Percentiles rank a stretch among this genome's conserved stretches.
These are phyloP conservation scores for Clonostachys rhizophaga DNA, from an alignment of 2,329 filamentous ascomycete genomes.

Conservation along the genomic window DNA sequence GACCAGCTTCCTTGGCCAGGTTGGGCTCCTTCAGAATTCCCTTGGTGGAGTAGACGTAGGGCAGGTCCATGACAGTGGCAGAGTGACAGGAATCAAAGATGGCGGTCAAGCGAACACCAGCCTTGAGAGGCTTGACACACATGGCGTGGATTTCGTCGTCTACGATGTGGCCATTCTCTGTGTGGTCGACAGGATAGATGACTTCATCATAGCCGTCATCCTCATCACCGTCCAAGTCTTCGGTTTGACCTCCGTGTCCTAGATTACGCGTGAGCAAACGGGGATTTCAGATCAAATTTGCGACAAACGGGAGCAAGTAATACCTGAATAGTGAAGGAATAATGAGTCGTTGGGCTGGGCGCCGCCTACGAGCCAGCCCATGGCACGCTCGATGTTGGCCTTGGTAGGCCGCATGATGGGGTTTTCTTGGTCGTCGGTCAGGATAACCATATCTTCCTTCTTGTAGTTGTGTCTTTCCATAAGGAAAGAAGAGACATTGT, in stretches of 20 bases:
- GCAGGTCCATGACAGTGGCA: conserved; percentile 71
- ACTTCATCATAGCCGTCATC: conserved; percentile 75
- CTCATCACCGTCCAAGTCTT: conserved; percentile 70
- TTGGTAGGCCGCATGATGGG: conserved; percentile 70
- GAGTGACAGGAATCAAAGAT: conserved; percentile 83
- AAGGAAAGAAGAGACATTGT: conserved; percentile 70
- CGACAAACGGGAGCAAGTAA: conserved; percentile 5
- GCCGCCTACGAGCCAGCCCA: conserved; percentile 70
- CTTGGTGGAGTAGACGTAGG: conserved; percentile 77
- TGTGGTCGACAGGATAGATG: conserved; percentile 74
- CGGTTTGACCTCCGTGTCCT: conserved; percentile 74
- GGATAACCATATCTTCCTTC: conserved; percentile 73
- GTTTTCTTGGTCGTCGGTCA: conserved; percentile 72
- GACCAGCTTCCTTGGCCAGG: conserved; percentile 72
- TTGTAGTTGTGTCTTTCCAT: conserved; percentile 66
- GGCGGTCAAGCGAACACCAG: conserved; percentile 79
- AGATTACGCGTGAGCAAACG: conserved; percentile 1
- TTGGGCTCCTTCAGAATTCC: conserved; percentile 79
- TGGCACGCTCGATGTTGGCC: conserved; percentile 67
- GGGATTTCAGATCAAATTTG: neutral
- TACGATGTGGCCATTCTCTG: conserved; percentile 65
- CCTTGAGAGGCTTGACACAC: conserved; percentile 70
- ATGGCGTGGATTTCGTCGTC: conserved; percentile 76
- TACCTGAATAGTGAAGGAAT: conserved; percentile 73
- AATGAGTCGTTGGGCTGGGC: conserved; percentile 71